Evolutionary conservation across 306 rosid species (phyloP).

Genomic region (Inga laurina): DNA sequence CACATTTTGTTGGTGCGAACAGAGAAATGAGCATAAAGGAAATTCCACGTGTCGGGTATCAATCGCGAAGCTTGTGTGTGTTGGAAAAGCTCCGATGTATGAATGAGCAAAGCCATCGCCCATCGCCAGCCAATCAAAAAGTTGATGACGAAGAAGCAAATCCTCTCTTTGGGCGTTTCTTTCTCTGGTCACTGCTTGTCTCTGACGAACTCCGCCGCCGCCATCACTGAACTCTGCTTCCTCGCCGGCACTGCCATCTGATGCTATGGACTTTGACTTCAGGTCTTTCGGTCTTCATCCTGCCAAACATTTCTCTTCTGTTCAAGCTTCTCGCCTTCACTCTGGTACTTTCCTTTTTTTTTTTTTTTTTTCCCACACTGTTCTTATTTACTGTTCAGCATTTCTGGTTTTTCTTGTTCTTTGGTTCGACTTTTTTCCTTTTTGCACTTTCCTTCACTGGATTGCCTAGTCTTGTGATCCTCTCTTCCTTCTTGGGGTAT

Average conservation of each 20-base stretch:
- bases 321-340: slow-evolving; percentile 64
- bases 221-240: background rate
- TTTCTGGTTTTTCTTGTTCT: background rate
- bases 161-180: background rate
- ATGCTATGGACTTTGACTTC: slow-evolving; percentile 71
- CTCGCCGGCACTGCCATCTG: background rate
- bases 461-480: slow-evolving; percentile 8
- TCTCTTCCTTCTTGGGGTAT: background rate
- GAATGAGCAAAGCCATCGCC: slow-evolving; percentile 42
- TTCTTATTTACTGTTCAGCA: slow-evolving; percentile 1
- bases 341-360: slow-evolving; percentile 50
- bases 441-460: background rate
- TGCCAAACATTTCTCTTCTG: slow-evolving; percentile 59
- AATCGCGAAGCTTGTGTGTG: slow-evolving; percentile 46
- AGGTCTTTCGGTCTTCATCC: slow-evolving; percentile 63
- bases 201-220: slow-evolving; percentile 6
- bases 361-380: background rate
- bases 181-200: background rate
- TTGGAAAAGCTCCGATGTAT: slow-evolving; percentile 48
- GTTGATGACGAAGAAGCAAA: slow-evolving; percentile 14
- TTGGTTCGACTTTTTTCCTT: background rate
- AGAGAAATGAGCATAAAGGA: background rate
- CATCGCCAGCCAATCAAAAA: slow-evolving; percentile 39
- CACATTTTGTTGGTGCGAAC: background rate
- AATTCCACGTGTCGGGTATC: slow-evolving; percentile 48